phyloP scores from a whole-genome alignment of 208 protist species.

The Novymonas esmeraldas region DNA sequence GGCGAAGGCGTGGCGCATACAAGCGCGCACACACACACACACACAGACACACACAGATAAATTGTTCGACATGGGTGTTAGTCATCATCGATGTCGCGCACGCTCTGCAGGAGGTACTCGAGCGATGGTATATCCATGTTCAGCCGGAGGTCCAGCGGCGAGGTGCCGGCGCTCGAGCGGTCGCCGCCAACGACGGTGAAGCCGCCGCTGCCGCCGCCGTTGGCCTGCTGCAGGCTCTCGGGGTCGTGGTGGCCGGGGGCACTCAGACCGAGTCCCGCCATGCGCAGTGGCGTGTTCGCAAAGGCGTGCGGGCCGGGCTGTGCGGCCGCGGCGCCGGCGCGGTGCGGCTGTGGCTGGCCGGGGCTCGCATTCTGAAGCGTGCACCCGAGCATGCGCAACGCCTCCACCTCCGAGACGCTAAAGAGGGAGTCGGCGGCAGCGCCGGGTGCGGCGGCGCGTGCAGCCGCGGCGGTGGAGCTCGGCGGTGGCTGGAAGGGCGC shows the following conservation, averaged over 20 bases:
- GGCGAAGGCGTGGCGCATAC: neutral
- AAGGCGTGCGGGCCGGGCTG: neutral
- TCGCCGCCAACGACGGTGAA: constrained; percentile 26
- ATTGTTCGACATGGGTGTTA: constrained; percentile 6
- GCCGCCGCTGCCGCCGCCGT: constrained; percentile 17
- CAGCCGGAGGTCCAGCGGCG: constrained; percentile 16
- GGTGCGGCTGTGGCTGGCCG: neutral
- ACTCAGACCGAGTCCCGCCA: neutral
- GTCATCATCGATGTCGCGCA: constrained; percentile 61
- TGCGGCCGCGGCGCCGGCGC: neutral
- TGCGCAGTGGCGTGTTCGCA: neutral
- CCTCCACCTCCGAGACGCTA: constrained; percentile 30
- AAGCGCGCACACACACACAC: too few species aligned
- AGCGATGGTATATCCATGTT: constrained; percentile 40
- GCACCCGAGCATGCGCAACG: constrained; percentile 28
- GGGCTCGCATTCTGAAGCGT: neutral
- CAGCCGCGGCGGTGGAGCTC: neutral
- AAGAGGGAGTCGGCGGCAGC: constrained; percentile 14
- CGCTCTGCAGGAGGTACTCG: constrained; percentile 66
- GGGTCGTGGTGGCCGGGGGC: constrained; percentile 14
- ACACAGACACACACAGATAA: too few species aligned
- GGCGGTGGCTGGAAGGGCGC: neutral
- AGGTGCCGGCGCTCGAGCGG: constrained; percentile 7
- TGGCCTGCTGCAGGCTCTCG: neutral
- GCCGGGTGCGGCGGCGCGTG: too few species aligned